These are phyloP conservation scores for Stygiomarasmius scandens DNA, from an alignment of 1,284 basidiomycete species.

Conservation along the genomic window DNA sequence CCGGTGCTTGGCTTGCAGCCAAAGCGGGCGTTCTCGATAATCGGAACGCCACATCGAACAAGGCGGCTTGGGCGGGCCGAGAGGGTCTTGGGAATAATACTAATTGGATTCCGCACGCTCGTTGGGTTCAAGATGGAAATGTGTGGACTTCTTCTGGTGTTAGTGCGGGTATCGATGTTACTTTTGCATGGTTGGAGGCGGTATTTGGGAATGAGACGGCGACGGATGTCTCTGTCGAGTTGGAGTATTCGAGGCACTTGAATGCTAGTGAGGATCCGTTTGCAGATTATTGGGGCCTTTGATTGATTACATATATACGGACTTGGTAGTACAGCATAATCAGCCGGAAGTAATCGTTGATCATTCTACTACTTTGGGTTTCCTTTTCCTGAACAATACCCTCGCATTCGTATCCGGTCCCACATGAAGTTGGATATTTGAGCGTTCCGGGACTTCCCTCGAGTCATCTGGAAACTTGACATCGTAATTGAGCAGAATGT, in stretches of 20 bases:
- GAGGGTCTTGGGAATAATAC: slow-evolving; percentile 26
- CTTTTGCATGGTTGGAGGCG: slow-evolving; percentile 36
- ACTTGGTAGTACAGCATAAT: too few relatives aligned
- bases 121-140: slow-evolving; percentile 45
- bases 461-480: slow-evolving; percentile 35
- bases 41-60: slow-evolving; percentile 45
- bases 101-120: slow-evolving; percentile 39
- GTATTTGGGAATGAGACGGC: slow-evolving; percentile 37
- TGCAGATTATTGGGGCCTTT: slow-evolving; percentile 28
- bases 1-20: slow-evolving; percentile 42
- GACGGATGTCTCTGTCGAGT: slow-evolving; percentile 27
- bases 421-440: too few relatives aligned
- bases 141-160: slow-evolving; percentile 44
- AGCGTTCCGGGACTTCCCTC: slow-evolving; percentile 16
- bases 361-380: too few relatives aligned
- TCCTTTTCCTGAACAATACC: too few relatives aligned
- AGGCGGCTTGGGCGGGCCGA: slow-evolving; percentile 30
- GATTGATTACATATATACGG: too few relatives aligned
- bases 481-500: slow-evolving; percentile 46
- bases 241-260: slow-evolving; percentile 41
- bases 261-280: slow-evolving; percentile 42
- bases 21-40: slow-evolving; percentile 44
- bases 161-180: slow-evolving; percentile 40
- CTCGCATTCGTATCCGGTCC: too few relatives aligned
- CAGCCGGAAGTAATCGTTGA: too few relatives aligned